A percentile compares a stretch with the other conserved stretches of the same genome.
phyloP scores from a whole-genome alignment of 805 yeast species.

The Teunomyces lycoperdinae region DNA sequence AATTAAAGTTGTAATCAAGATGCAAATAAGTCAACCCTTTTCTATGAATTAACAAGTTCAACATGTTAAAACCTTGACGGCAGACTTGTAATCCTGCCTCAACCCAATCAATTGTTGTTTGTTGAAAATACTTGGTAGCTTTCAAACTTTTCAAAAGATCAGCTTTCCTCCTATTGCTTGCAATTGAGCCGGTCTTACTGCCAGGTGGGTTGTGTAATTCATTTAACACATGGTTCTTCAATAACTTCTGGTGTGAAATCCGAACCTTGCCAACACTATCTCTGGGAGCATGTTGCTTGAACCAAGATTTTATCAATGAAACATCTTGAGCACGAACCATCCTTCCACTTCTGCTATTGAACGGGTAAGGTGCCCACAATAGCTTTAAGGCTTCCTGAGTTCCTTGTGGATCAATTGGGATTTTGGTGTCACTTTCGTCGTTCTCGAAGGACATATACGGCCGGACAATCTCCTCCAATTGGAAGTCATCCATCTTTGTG shows the following conservation, averaged over 20 bases:
- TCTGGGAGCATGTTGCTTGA: slow-evolving; percentile 61
- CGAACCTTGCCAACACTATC: slow-evolving; percentile 72
- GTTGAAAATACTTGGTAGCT: slow-evolving; percentile 83
- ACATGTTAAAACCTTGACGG: slow-evolving; percentile 90
- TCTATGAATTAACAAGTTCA: slow-evolving; percentile 83
- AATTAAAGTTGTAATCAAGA: slow-evolving; percentile 90
- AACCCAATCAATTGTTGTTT: slow-evolving; percentile 94
- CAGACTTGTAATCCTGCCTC: slow-evolving; percentile 96
- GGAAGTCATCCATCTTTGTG: slow-evolving; percentile 32
- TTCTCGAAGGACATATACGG: slow-evolving; percentile 46
- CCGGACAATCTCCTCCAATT: slow-evolving; percentile 30
- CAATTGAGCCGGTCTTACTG: slow-evolving; percentile 22
- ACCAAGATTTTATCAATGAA: slow-evolving; percentile 80
- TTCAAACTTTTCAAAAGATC: slow-evolving; percentile 63
- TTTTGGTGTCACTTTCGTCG: background rate
- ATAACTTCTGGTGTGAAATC: slow-evolving; percentile 84
- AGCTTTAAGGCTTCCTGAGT: slow-evolving; percentile 56
- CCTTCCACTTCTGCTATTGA: slow-evolving; percentile 67
- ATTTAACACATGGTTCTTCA: slow-evolving; percentile 72
- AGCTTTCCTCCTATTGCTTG: slow-evolving; percentile 48
- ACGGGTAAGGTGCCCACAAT: slow-evolving; percentile 86
- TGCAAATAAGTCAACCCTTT: slow-evolving; percentile 90
- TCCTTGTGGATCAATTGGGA: slow-evolving; percentile 39
- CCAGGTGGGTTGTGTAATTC: slow-evolving; percentile 53
- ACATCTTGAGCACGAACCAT: slow-evolving; percentile 88